A percentile compares a stretch with the other conserved stretches of the same genome.
phyloP scores from a whole-genome alignment of 176 grass and related monocot species.

The Musa troglodytarum region DNA sequence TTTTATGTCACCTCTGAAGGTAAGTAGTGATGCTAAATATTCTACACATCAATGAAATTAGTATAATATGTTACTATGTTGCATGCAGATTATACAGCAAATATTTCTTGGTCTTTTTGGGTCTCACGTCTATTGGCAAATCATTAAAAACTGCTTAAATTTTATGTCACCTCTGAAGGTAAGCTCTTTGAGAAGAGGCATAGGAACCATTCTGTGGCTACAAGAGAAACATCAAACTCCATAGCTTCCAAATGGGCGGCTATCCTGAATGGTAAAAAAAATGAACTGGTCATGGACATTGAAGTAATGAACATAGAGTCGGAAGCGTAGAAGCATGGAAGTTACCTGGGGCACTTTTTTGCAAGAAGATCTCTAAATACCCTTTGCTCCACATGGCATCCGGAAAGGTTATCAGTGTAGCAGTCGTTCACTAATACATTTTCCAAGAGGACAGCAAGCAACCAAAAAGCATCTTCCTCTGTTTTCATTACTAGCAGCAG shows the following conservation, averaged over 20 bases:
- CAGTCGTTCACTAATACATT: conserved; percentile 95
- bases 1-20: conserved; percentile 55
- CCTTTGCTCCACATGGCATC: conserved; percentile 96
- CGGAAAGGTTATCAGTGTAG: conserved; percentile 90
- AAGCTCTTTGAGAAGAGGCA: conserved; percentile 94
- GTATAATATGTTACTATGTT: too few relatives aligned
- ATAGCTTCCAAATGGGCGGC: conserved; percentile 78
- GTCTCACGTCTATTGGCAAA: too few relatives aligned
- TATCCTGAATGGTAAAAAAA: conserved; percentile 43
- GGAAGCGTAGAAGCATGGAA: not conserved
- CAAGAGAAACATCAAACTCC: conserved; percentile 92
- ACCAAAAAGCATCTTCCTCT: conserved; percentile 97
- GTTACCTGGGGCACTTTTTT: conserved; percentile 85
- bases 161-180: conserved; percentile 57
- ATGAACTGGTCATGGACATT: not conserved
- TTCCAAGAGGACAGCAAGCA: conserved; percentile 88
- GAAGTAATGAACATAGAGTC: not conserved
- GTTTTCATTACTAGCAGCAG: conserved; percentile 80
- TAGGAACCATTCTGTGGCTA: conserved; percentile 97
- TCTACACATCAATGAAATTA: too few relatives aligned
- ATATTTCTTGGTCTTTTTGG: not conserved
- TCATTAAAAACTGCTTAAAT: not conserved
- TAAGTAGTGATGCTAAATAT: conserved; percentile 5
- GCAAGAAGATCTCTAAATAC: conserved; percentile 93
- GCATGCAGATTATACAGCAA: too few relatives aligned